phyloP scores from a whole-genome alignment of 805 yeast genomes.

The Candida pseudoglaebosa region DNA sequence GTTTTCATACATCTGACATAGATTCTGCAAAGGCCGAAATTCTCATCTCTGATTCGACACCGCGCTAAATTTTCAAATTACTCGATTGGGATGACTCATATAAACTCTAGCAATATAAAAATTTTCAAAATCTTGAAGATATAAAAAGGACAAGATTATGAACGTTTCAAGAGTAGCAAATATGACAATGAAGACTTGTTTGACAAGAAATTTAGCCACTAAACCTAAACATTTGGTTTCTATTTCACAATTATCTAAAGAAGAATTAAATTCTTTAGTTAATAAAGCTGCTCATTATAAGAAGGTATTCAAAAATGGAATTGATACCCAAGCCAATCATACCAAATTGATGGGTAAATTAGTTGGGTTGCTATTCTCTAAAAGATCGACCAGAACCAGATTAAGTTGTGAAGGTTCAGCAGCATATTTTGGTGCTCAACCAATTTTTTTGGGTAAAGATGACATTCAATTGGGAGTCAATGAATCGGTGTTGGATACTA shows the following conservation, averaged over 20 bases:
- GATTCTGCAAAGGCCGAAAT: too few relatives aligned
- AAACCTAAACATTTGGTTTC: constrained; percentile 71
- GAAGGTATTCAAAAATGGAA: constrained; percentile 52
- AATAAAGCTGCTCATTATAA: constrained; percentile 71
- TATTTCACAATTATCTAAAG: constrained; percentile 69
- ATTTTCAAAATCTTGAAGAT: neutral
- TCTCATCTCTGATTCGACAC: constrained; percentile 12
- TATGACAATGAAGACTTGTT: neutral
- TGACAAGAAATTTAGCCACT: constrained; percentile 6
- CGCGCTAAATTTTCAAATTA: constrained; percentile 16
- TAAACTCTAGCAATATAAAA: neutral
- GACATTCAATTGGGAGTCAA: constrained; percentile 96
- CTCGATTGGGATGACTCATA: constrained; percentile 18
- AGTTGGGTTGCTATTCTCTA: constrained; percentile 78
- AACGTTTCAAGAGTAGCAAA: neutral
- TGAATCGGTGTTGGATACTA: constrained; percentile 84
- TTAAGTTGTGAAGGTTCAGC: constrained; percentile 94
- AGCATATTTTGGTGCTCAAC: constrained; percentile 88
- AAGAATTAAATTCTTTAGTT: constrained; percentile 70
- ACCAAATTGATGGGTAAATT: constrained; percentile 72
- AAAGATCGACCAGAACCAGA: constrained; percentile 94
- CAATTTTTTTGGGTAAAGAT: constrained; percentile 94
- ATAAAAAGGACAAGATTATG: neutral
- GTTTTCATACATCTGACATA: too few relatives aligned
- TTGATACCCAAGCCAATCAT: constrained; percentile 32